These are phyloP conservation scores for Globisporangium takayamanum DNA, from an alignment of 352 stramenopile genomes.

Conservation along the genomic window DNA sequence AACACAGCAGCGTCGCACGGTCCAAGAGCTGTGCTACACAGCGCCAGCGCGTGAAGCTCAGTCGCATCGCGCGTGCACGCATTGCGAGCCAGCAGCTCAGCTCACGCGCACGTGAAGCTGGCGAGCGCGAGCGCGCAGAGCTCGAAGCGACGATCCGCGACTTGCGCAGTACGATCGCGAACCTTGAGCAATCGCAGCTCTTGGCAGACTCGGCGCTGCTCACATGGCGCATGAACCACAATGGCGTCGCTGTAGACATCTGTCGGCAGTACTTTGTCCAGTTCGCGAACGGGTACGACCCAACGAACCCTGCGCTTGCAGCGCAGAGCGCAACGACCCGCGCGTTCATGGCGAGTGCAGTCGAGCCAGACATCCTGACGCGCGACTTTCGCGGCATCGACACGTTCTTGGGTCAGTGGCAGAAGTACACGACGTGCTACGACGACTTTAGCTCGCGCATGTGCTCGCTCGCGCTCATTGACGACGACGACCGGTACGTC, in stretches of 20 bases:
- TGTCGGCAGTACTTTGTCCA: constrained; percentile 42
- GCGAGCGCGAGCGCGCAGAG: constrained; percentile 8
- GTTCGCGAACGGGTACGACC: constrained; percentile 34
- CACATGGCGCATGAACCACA: constrained; percentile 36
- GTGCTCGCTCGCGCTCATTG: constrained; percentile 20
- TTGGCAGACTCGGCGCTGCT: constrained; percentile 32
- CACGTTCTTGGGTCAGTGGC: constrained; percentile 43
- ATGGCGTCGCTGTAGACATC: constrained; percentile 28
- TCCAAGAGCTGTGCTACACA: constrained; percentile 27
- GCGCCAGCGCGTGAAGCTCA: constrained; percentile 10
- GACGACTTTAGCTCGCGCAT: constrained; percentile 24
- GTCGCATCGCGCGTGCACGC: neutral
- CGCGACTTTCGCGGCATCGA: constrained; percentile 40
- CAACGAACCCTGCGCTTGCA: constrained; percentile 6
- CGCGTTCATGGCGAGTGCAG: constrained; percentile 29
- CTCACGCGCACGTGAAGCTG: neutral
- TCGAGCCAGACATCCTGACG: constrained; percentile 32
- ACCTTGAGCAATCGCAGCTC: constrained; percentile 27
- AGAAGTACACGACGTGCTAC: constrained; percentile 54
- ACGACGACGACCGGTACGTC: constrained; percentile 30
- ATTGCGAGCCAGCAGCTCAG: neutral
- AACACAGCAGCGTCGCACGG: neutral
- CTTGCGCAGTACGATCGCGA: constrained; percentile 30
- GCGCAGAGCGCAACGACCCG: constrained; percentile 1
- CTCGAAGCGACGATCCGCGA: constrained; percentile 17